A percentile compares a stretch with the other conserved stretches of the same genome.
These are phyloP conservation scores for Phycomyces nitens DNA, from an alignment of 192 early-diverging fungal species.

Conservation along the genomic window DNA sequence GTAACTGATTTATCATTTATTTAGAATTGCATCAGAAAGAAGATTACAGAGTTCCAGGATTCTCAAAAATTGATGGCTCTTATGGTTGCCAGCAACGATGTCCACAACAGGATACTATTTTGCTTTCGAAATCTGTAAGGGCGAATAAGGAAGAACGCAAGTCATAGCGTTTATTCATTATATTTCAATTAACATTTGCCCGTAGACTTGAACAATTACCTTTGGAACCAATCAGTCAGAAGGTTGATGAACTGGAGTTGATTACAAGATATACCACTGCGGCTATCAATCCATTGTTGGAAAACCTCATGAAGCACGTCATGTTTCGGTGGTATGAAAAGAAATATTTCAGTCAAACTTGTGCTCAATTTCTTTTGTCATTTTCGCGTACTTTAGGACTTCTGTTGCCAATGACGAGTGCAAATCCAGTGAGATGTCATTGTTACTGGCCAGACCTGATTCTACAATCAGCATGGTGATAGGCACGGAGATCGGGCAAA, in stretches of 20 bases:
- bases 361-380: conserved; percentile 20
- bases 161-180: conserved; percentile 17
- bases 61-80: conserved; percentile 7
- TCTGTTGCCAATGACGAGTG: conserved; percentile 19
- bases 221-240: conserved; percentile 20
- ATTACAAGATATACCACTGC: conserved; percentile 19
- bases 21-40: conserved; percentile 18
- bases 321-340: conserved; percentile 22
- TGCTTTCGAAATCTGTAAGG: conserved; percentile 20
- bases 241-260: conserved; percentile 17
- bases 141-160: conserved; percentile 15
- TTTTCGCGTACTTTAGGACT: conserved; percentile 20
- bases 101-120: conserved; percentile 18
- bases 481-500: conserved; percentile 17
- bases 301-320: conserved; percentile 15
- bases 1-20: conserved; percentile 16
- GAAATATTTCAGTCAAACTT: conserved; percentile 18
- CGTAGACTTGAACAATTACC: conserved; percentile 20
- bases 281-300: conserved; percentile 17
- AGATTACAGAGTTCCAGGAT: conserved; percentile 10
- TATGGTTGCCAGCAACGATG: conserved; percentile 19
- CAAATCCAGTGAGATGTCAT: conserved; percentile 17
- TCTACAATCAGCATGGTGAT: conserved; percentile 17
- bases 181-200: conserved; percentile 19
- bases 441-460: conserved; percentile 18